Evolutionary conservation across 164 flowering plant genomes (phyloP), one percentile per base, ranked within the genome.

Genomic region (Dillenia turbinata): DNA sequence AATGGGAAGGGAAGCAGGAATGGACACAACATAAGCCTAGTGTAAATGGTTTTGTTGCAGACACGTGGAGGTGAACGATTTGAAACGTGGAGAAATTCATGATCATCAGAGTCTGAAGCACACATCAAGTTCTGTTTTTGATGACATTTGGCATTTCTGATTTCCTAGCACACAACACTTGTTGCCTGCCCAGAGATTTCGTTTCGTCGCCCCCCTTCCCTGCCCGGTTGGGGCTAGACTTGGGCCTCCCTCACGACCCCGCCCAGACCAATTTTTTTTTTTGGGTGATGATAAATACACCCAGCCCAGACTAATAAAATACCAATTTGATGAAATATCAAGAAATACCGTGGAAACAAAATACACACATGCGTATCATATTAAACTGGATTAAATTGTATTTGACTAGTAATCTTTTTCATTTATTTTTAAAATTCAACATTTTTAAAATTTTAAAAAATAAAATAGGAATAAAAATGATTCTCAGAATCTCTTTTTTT

Each of bases 81-180:
- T 16, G 16, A 54, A 71, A 52, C 63, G 52, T 43, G 51, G 48
- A 52, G 48, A 47, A 24, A 64, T 53, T 12, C 11, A 63, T 57
- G 22, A 65, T 55, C 60, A 52, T 24, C 51, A 11, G 40, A 33
- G 6, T 33, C 7, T 33, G 40, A 11, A 43, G 61, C 45, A 54
- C 64, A 9, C 52, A 65, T 10, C 68, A 65, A 22, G 59, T 56
- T 52, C 22, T 44, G 22, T 26, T 69, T 12, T 8, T 57, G 9
- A 60, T 70, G 26, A 10, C 45, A 12, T 71, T 67, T 49, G 74
- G 74, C 9, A 67, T 74, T 15, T 33, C 7, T 33, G 40, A 33
- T 33, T 33, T 33, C 40, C 7, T 33, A 4, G 7, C 40, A 33
- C 7, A 6, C 40, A 33, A 33, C 40, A 33, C 40, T 6, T 4